Evolutionary conservation across 352 stramenopile genomes (phyloP), one percentile per base, ranked within the genome.

Genomic region (Aphanomyces stellatus): DNA sequence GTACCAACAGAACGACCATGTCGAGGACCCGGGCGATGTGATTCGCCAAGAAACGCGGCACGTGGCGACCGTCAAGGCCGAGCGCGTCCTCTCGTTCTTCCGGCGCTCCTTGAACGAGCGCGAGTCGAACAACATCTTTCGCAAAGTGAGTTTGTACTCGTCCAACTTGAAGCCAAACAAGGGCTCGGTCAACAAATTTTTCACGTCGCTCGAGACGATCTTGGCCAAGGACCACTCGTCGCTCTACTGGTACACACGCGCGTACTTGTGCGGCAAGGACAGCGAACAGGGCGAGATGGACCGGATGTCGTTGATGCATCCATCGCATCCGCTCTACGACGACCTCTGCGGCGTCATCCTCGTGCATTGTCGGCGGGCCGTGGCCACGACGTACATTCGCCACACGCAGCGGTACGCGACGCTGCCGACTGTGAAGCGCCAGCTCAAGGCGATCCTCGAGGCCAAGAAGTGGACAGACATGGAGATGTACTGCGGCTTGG

Each of bases 101-200:
- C 83, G 86, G 11, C 81, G 91, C 69, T 90, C 83, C 64, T 89
- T 94, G 81, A 91, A 79, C 30, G 86, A 94, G 53, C 72, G 91
- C 10, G 79, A 89, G 69, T 91, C 91, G 30, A 81, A 85, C 65
- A 85, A 87, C 61, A 79, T 94, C 6, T 82, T 91, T 48, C 83
- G 91, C 43, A 84, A 85, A 51, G 78, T 91, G 53, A 83, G 81
- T 24, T 81, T 91, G 62, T 92, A 90, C 66, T 81, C 86, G 3
- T 90, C 82, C 59, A 78, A 88, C 22, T 84, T 84, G 25, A 78
- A 80, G n/a, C 81, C 91, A 51, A 92, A 80, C 42, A 70, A 74
- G 30, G 73, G 88, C 30, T 89, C 82, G 28, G 77, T 81, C 46
- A 91, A 91, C 71, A 81, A 89, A 69, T 94, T 94, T 53, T 69